Evolutionary conservation across 2,329 filamentous ascomycete genomes (phyloP).

Genomic region (Parafenestella ontariensis): DNA sequence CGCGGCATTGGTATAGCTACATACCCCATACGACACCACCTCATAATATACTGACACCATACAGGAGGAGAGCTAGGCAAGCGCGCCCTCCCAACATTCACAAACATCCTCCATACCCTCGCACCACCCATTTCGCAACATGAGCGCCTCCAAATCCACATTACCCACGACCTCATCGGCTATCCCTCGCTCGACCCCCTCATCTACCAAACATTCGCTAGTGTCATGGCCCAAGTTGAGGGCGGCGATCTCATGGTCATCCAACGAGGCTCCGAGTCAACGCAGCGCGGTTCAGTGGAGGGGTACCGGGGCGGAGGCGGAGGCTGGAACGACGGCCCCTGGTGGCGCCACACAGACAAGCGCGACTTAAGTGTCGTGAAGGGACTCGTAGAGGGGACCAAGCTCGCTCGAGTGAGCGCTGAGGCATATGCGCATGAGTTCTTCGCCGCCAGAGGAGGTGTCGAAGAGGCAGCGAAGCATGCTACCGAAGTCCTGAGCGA

Average conservation of each 20-base stretch:
- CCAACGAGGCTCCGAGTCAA: slow-evolving; percentile 88
- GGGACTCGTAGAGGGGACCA: slow-evolving; percentile 84
- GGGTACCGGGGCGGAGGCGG: slow-evolving; percentile 64
- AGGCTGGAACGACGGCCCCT: slow-evolving; percentile 92
- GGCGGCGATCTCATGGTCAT: slow-evolving; percentile 94
- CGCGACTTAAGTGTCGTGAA: slow-evolving; percentile 81
- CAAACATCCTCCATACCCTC: slow-evolving; percentile 91
- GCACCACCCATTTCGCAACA: slow-evolving; percentile 96
- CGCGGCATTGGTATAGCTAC: slow-evolving; percentile 70
- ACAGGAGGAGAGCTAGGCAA: slow-evolving; percentile 74
- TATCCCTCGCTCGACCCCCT: slow-evolving; percentile 95
- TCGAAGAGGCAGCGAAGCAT: slow-evolving; percentile 79
- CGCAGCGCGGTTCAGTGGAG: slow-evolving; percentile 69
- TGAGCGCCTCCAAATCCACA: slow-evolving; percentile 95
- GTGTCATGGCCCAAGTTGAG: slow-evolving; percentile 99
- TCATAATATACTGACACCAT: slow-evolving; percentile 16
- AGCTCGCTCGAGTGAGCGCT: slow-evolving; percentile 86
- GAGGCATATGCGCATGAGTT: slow-evolving; percentile 88
- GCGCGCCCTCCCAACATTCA: slow-evolving; percentile 91
- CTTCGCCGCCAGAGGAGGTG: slow-evolving; percentile 77
- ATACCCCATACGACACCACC: not conserved
- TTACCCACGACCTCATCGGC: slow-evolving; percentile 91
- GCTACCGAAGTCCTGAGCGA: slow-evolving; percentile 82
- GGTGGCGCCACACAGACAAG: slow-evolving; percentile 81
- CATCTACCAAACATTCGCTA: slow-evolving; percentile 88